phyloP scores from a whole-genome alignment of 495 filamentous ascomycete genomes.

The Tuber brumale region DNA sequence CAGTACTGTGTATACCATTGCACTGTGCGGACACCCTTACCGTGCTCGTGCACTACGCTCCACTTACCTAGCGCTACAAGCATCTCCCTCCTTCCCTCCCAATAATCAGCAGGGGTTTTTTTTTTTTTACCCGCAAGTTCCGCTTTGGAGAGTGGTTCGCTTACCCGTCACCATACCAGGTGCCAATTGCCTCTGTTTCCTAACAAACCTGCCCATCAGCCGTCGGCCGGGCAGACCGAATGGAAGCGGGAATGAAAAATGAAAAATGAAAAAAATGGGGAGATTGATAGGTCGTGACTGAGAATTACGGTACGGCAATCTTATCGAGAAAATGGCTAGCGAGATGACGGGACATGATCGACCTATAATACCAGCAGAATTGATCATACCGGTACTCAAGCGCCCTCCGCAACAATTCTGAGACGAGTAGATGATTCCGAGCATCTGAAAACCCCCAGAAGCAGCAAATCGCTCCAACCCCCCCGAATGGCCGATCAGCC shows the following conservation, averaged over 20 bases:
- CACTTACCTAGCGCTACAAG: neutral
- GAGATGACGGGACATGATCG: neutral
- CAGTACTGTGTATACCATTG: neutral
- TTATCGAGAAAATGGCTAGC: neutral
- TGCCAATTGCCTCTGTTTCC: neutral
- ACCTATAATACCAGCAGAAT: neutral
- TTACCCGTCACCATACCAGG: neutral
- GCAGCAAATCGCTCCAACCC: neutral
- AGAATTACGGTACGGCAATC: neutral
- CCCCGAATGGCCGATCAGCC: neutral
- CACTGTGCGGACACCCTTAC: neutral
- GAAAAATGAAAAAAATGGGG: neutral
- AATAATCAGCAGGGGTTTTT: neutral
- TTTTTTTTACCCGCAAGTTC: neutral
- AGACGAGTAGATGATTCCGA: neutral
- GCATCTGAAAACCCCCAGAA: neutral
- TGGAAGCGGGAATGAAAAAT: neutral
- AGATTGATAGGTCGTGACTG: constrained; percentile 1
- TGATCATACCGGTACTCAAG: neutral
- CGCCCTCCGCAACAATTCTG: neutral
- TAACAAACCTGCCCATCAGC: neutral
- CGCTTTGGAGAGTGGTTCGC: neutral
- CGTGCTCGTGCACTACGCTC: neutral
- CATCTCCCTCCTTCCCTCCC: neutral
- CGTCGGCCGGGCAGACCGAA: neutral